Evolutionary conservation across 345 rosid genomes (phyloP), one percentile per base, ranked within the genome.

Genomic region (Rhizophora mangle): DNA sequence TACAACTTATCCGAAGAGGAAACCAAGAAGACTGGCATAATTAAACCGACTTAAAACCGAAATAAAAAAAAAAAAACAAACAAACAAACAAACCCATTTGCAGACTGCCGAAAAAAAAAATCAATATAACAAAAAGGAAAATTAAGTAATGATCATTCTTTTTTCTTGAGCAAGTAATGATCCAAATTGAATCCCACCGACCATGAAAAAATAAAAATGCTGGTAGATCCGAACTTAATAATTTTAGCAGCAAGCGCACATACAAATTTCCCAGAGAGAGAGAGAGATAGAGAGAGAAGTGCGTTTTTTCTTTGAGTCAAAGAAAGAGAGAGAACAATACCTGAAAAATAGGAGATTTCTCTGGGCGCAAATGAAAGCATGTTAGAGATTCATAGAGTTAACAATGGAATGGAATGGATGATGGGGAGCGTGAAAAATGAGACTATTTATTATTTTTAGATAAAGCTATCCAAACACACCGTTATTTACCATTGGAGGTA

Each of bases 131-230:
- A 31, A 18, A 60, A 30, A 15, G 20, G 20, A 69, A 11, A 4
- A 6, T 20, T 4, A 49, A 51, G 11, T 19, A 30, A 43, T 13
- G 15, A 43, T 43, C 18, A 0, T 34, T 34, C 1, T 34, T 34
- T 7, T 34, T 6, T 34, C 1, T 34, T 7, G 2, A 34, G 37
- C 2, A 49, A 29, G 7, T 19, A 51, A 43, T 13, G 15, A 43
- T 43, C 49, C 18, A 15, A 43, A 13, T 43, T 43, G 49, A 13
- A 43, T 43, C 49, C 49, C 18, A 22, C 30, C 29, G 5, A 56
- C 60, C 60, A 51, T 39, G 24, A 19, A 21, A 39, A 46, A 43
- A 26, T 19, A 32, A 39, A 66, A 74, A 74, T 68, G 78, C 73
- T 3, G 69, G 24, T 26, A 63, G 60, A 74, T 68, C 68, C 5